phyloP scores from a whole-genome alignment of 208 protist species.

The Trypanosoma caninum region DNA sequence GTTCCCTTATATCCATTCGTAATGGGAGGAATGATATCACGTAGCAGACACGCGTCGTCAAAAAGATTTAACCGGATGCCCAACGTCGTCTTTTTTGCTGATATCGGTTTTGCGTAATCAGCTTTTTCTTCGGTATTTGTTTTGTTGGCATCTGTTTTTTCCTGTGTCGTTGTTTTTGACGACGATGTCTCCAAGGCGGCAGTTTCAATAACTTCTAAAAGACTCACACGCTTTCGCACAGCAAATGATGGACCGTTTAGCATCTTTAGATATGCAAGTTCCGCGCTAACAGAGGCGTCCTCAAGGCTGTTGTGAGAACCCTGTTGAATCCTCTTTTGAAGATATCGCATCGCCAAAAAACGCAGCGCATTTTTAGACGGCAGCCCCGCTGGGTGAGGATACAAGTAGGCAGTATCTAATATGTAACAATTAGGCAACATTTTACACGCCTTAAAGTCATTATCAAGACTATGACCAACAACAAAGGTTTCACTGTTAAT shows the following conservation, averaged over 20 bases:
- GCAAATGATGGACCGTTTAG: constrained; percentile 74
- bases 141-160: background rate
- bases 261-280: constrained; percentile 84
- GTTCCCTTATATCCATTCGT: background rate
- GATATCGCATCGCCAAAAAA: constrained; percentile 76
- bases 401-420: constrained; percentile 88
- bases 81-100: background rate
- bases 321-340: constrained; percentile 83
- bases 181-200: constrained; percentile 15
- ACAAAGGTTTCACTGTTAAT: constrained; percentile 82
- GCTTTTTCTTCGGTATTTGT: background rate
- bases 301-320: constrained; percentile 78
- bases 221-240: constrained; percentile 46
- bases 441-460: constrained; percentile 90
- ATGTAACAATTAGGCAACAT: constrained; percentile 81
- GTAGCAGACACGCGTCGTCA: constrained; percentile 49
- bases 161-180: background rate
- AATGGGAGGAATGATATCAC: constrained; percentile 20
- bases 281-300: constrained; percentile 78
- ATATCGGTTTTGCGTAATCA: no score
- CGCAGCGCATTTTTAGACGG: constrained; percentile 80
- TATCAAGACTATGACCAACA: constrained; percentile 92
- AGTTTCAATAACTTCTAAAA: constrained; percentile 47
- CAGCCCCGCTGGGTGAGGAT: constrained; percentile 82
- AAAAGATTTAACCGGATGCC: constrained; percentile 48